Percentiles rank a stretch among this genome's conserved stretches.
These are phyloP conservation scores for Quillaja saponaria DNA, from an alignment of 306 rosid genomes.

Conservation along the genomic window DNA sequence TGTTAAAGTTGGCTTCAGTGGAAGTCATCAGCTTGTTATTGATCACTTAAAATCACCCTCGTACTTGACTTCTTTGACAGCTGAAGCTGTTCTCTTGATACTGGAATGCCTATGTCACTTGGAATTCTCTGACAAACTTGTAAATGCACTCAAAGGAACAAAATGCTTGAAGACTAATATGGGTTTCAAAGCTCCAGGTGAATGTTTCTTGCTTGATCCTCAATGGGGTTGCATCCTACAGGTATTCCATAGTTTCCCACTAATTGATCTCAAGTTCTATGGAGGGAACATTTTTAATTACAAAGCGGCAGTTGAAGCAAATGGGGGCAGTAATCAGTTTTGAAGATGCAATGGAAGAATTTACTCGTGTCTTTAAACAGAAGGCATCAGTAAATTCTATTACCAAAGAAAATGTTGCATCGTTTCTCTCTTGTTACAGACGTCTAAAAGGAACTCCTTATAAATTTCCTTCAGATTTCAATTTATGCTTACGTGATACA, in stretches of 20 bases:
- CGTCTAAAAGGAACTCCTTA: conserved; percentile 22
- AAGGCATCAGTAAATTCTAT: conserved; percentile 35
- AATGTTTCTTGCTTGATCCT: conserved; percentile 53
- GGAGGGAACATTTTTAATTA: conserved; percentile 33
- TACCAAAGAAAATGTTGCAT: conserved; percentile 37
- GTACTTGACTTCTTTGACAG: conserved; percentile 30
- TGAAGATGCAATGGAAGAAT: conserved; percentile 38
- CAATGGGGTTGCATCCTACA: conserved; percentile 65
- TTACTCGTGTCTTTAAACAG: conserved; percentile 42
- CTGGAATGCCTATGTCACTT: conserved; percentile 37
- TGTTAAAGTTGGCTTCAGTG: conserved; percentile 44
- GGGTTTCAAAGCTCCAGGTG: conserved; percentile 54
- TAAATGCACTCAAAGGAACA: conserved; percentile 20
- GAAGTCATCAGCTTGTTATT: conserved; percentile 40
- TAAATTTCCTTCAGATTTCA: conserved; percentile 37
- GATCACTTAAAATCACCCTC: conserved; percentile 54
- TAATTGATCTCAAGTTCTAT: conserved; percentile 53
- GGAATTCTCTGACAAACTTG: conserved; percentile 18
- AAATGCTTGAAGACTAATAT: conserved; percentile 57
- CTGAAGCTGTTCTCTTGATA: conserved; percentile 48
- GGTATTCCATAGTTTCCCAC: conserved; percentile 50
- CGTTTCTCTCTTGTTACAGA: conserved; percentile 57
- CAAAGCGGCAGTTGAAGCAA: conserved; percentile 39
- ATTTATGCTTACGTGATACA: conserved; percentile 3
- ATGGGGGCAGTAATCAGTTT: conserved; percentile 60